phyloP scores from a whole-genome alignment of 1,284 basidiomycete genomes.

The Ustilago xerochloae region DNA sequence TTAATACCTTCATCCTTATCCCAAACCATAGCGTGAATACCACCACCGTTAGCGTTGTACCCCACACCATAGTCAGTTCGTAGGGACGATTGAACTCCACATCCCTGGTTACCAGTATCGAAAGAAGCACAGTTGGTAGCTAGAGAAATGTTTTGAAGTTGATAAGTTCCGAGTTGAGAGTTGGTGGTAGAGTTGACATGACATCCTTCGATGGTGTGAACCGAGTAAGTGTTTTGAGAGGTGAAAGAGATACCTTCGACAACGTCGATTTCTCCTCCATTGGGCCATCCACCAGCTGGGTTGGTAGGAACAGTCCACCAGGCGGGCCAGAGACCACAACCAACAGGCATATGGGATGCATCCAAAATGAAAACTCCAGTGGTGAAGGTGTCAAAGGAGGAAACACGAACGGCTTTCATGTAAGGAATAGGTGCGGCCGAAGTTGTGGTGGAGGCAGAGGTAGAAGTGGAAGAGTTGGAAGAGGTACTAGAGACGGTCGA shows the following conservation, averaged over 20 bases:
- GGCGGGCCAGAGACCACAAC: conserved; percentile 62
- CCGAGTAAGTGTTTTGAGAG: conserved; percentile 49
- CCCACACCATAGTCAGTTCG: conserved; percentile 72
- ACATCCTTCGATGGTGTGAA: conserved; percentile 53
- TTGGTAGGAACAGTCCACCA: conserved; percentile 57
- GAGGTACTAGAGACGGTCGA: conserved; percentile 4
- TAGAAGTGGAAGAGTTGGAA: conserved; percentile 7
- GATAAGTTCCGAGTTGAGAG: conserved; percentile 29
- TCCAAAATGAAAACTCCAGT: conserved; percentile 54
- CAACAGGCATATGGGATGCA: conserved; percentile 48
- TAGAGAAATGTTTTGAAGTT: conserved; percentile 52
- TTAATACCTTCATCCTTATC: conserved; percentile 69
- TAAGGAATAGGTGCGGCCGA: conserved; percentile 31
- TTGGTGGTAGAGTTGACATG: conserved; percentile 38
- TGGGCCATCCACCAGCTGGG: conserved; percentile 51
- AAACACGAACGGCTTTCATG: conserved; percentile 46
- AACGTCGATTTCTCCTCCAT: conserved; percentile 61
- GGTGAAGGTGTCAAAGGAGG: conserved; percentile 49
- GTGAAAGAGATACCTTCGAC: conserved; percentile 57
- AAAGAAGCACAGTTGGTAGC: conserved; percentile 74
- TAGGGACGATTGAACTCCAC: conserved; percentile 73
- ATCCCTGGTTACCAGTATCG: conserved; percentile 75
- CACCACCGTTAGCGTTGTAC: conserved; percentile 76
- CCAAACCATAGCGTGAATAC: conserved; percentile 68
- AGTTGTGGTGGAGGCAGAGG: conserved; percentile 18